phyloP scores from a whole-genome alignment of 139 green algal genomes.

The Coelastrella sp. region DNA sequence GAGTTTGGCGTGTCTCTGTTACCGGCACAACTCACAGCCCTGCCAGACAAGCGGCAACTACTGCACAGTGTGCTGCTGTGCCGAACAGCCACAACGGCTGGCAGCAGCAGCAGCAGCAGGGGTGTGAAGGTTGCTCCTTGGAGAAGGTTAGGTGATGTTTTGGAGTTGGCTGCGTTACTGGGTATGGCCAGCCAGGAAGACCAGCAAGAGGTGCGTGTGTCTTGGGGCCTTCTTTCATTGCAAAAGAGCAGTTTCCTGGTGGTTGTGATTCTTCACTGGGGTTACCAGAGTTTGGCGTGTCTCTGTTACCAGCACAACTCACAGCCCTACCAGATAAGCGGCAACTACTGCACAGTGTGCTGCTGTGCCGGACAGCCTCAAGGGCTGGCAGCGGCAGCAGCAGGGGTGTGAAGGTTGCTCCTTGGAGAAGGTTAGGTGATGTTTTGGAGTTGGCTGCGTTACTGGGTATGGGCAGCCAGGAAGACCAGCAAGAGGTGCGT shows the following conservation, averaged over 20 bases:
- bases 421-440: constrained; percentile 35
- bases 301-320: constrained; percentile 43
- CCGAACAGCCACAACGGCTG: background rate
- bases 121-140: constrained; percentile 30
- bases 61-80: constrained; percentile 23
- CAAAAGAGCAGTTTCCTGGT: no score
- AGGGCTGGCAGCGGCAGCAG: background rate
- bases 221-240: background rate
- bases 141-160: constrained; percentile 25
- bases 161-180: constrained; percentile 39
- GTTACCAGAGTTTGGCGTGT: constrained; percentile 38
- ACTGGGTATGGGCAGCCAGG: constrained; percentile 5
- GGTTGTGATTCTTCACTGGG: no score
- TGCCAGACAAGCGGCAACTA: constrained; percentile 37
- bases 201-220: constrained; percentile 21
- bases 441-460: constrained; percentile 36
- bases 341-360: constrained; percentile 25
- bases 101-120: constrained; percentile 18
- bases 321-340: constrained; percentile 18
- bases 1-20: constrained; percentile 45
- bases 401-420: constrained; percentile 19
- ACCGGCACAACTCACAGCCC: constrained; percentile 28
- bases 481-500: constrained; percentile 29
- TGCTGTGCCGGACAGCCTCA: background rate
- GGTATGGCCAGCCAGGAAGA: background rate